Evolutionary conservation across 306 rosid genomes (phyloP), one percentile per base, ranked within the genome.

Genomic region (Begonia fuchsioides): DNA sequence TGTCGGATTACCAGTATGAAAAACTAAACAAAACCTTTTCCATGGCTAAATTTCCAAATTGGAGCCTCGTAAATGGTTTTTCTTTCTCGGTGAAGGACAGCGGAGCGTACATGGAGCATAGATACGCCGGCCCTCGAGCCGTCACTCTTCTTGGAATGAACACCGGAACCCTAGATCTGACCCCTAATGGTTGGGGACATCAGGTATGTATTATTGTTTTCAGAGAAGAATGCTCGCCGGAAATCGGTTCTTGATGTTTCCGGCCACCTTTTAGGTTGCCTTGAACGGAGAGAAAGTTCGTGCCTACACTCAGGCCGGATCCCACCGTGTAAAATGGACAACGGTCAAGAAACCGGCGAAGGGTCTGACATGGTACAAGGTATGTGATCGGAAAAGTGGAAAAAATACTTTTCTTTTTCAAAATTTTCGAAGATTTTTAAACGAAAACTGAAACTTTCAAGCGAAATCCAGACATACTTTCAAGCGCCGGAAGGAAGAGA

Each of bases 61-160:
- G 55, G 51, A 19, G 6, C 19, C 38, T 47, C 20, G 51, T 13
- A 39, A 11, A n/a, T 55, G 12, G 38, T 38, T 18, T 14, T 47
- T 63, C 18, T 45, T 39, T 64, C 39, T 19, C 32, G 44, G 55
- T 57, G 47, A 61, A 90, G 95, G 94, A 92, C 58, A 82, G 96
- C 39, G 98, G 96, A 72, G 81, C 96, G 32, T 92, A 92, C 75
- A 79, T 92, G 98, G 98, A 92, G 50, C 87, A 69, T 62, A 79
- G 98, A 61, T 82, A 13, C 40, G 83, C 96, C 0, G 98, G 93
- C 41, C 93, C 83, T 43, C 68, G 69, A 18, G 9, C 70, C 1
- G 9, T 82, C n/a, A 41, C 58, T 2, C 26, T 90, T 68, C 64
- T 77, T 4, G 83, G 83, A 51, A 74, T 90, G 66, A 84, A 60